Evolutionary conservation across 352 stramenopile genomes (phyloP).

Genomic region (Phytophthora tubulina): DNA sequence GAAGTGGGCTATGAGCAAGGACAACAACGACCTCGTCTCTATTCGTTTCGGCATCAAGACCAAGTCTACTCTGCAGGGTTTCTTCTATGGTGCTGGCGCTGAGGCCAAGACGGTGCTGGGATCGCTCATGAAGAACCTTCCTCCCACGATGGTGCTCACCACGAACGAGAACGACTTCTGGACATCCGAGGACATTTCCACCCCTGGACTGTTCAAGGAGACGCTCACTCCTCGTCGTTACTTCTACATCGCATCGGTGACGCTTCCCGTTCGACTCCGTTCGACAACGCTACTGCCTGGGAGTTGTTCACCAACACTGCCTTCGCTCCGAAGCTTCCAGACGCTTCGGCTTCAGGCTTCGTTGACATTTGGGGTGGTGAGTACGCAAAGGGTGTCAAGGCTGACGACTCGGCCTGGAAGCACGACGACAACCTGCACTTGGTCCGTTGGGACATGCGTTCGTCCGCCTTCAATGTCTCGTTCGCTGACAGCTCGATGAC

Average conservation of each 20-base stretch:
- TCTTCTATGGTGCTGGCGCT: conserved; percentile 25
- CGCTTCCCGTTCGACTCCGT: conserved; percentile 24
- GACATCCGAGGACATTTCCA: conserved; percentile 28
- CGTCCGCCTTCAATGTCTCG: conserved; percentile 26
- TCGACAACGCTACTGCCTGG: conserved; percentile 32
- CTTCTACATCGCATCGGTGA: conserved; percentile 45
- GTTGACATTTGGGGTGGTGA: conserved; percentile 37
- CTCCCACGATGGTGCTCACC: conserved; percentile 26
- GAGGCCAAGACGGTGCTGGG: conserved; percentile 18
- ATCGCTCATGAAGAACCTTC: conserved; percentile 34
- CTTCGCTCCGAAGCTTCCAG: conserved; percentile 27
- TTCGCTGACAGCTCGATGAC: conserved; percentile 32
- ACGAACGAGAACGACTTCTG: conserved; percentile 32
- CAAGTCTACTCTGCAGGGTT: conserved; percentile 21
- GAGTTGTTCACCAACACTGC: conserved; percentile 31
- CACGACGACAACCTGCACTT: conserved; percentile 38
- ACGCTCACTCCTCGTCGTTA: conserved; percentile 35
- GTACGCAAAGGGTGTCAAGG: conserved; percentile 24
- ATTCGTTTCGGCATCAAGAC: conserved; percentile 36
- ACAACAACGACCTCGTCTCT: conserved; percentile 38
- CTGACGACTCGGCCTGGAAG: conserved; percentile 36
- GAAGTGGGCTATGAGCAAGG: conserved; percentile 30
- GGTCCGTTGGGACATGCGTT: conserved; percentile 40
- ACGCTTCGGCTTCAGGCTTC: conserved; percentile 30
- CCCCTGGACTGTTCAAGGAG: conserved; percentile 26